Base-by-base conservation (phyloP, 2,329 filamentous ascomycete genomes). In the Dactylellina drechsleri region DNA sequence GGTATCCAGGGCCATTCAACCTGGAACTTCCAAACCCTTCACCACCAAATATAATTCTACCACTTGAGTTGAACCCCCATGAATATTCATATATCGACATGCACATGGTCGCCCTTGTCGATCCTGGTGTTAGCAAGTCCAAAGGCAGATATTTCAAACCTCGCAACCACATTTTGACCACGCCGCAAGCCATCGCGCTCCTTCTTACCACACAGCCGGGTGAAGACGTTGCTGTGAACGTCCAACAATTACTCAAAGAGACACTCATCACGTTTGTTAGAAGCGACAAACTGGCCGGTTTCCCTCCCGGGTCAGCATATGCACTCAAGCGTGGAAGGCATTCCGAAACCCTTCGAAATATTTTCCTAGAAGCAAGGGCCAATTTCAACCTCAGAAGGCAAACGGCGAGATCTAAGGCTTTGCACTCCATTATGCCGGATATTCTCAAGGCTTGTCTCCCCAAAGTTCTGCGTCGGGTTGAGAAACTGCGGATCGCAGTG, bases 191-290 rank as follows among this genome's bases (percentile, higher is more conserved):
- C 5, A 50, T 61, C 26, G 58, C 58, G n/a, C 13, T 61, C 1
- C 15, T 61, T 6, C 58, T 61, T 2, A 61, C 58, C 7, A 61
- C 43, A 2, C n/a, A 23, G 12, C 58, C 58, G 7, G 58, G 58
- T 8, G 58, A 61, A 50, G 4, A n/a, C 43, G 58, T 61, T 20
- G 58, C 58, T 7, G 58, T 61, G 1, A 12, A 18, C 15, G 20
- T 36, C n/a, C 58, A 23, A 18, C 41, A 26, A 5, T 18, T 28
- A 8, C 3, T 8, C 1, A 15, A 36, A 2, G 16, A 36, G 10
- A 61, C 41, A 5, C 31, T 61, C 41, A 40, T 61, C 20, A 50
- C 41, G n/a, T 61, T 49, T 20, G 58, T 41, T 2, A 18, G 58
- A 26, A 50, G 13, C 23, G 18, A 45, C 13, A 23, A 13, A 26